Base-by-base conservation (phyloP, 805 yeast genomes). In the Myxozyma geophila region DNA sequence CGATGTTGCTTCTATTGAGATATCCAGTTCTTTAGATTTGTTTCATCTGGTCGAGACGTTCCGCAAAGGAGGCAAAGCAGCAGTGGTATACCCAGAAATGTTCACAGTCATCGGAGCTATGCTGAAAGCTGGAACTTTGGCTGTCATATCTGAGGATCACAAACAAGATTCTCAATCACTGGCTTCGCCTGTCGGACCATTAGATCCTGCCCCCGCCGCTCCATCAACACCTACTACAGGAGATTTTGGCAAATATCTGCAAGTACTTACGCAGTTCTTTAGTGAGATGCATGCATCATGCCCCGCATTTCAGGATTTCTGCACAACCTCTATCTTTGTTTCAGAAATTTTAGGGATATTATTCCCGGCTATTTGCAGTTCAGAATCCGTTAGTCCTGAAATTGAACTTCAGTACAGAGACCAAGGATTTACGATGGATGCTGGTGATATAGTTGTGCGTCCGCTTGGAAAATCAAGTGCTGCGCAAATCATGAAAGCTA, bases 1-100 rank as follows among this genome's bases (percentile, higher is more conserved):
- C 6, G 76, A 81, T 15, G 79, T 84, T 17, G 70, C 67, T 12
- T 52, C 54, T 4, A 44, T 67, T n/a, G 68, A 66, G 13, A 58
- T 67, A 23, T 33, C 49, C n/a, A 15, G 35, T 15, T 37, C 64
- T 12, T 33, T 66, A 8, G 70, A 67, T 49, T 41, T 66, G n/a
- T 66, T 61, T 55, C 59, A 58, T 41, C 57, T 66, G 4, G 55
- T 67, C 12, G 69, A 66, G 46, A 66, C 59, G 59, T 62, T 64
- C 37, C 23, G 69, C 23, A 58, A 56, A 28, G 62, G 57, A 13
- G 69, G 70, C 12, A 61, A 66, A 57, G 69, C 68, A 8, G 28
- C 66, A 2, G 69, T 68, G 8, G 59, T 49, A 7, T 62, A 70
- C 40, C 70, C 72, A 2, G 70, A 70, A 46, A 64, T 68, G 65